Percentiles rank a stretch among this genome's conserved stretches.
phyloP scores from a whole-genome alignment of 805 yeast genomes.

The Teunomyces gatunensis region DNA sequence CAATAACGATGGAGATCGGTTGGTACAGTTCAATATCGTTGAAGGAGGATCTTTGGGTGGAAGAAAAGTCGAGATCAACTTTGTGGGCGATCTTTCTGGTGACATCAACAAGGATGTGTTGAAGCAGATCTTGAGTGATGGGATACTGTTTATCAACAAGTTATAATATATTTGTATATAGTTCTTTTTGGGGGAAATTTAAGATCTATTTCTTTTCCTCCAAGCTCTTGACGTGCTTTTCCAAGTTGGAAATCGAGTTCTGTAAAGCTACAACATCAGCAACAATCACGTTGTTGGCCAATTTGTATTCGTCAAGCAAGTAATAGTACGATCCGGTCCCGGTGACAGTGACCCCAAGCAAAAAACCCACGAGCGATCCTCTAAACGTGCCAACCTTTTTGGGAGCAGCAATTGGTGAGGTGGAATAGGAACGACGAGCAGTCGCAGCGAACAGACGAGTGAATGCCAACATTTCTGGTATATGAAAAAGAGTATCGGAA shows the following conservation, averaged over 20 bases:
- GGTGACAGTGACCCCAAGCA: slow-evolving; percentile 71
- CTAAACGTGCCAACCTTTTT: slow-evolving; percentile 41
- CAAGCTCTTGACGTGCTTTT: slow-evolving; percentile 62
- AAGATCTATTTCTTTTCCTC: slow-evolving; percentile 38
- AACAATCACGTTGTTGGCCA: slow-evolving; percentile 67
- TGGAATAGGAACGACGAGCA: slow-evolving; percentile 29
- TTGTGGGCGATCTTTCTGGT: slow-evolving; percentile 38
- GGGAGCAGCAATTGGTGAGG: slow-evolving; percentile 22
- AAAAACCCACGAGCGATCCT: slow-evolving; percentile 68
- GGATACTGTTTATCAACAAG: slow-evolving; percentile 14
- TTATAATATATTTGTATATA: slow-evolving; percentile 10
- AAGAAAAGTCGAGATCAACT: slow-evolving; percentile 45
- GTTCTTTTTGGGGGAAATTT: neutral
- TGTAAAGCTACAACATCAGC: slow-evolving; percentile 74
- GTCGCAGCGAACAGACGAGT: slow-evolving; percentile 17
- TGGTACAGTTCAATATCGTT: slow-evolving; percentile 42
- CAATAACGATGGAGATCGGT: slow-evolving; percentile 17
- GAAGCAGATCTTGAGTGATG: slow-evolving; percentile 23
- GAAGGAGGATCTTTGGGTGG: slow-evolving; percentile 66
- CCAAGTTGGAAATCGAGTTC: slow-evolving; percentile 63
- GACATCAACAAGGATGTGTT: slow-evolving; percentile 20
- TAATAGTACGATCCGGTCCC: slow-evolving; percentile 78
- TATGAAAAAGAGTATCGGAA: neutral
- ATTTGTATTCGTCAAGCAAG: slow-evolving; percentile 72
- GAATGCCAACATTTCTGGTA: slow-evolving; percentile 11